Evolutionary conservation across 768 basidiomycete genomes (phyloP).

Genomic region (Suillus subluteus): DNA sequence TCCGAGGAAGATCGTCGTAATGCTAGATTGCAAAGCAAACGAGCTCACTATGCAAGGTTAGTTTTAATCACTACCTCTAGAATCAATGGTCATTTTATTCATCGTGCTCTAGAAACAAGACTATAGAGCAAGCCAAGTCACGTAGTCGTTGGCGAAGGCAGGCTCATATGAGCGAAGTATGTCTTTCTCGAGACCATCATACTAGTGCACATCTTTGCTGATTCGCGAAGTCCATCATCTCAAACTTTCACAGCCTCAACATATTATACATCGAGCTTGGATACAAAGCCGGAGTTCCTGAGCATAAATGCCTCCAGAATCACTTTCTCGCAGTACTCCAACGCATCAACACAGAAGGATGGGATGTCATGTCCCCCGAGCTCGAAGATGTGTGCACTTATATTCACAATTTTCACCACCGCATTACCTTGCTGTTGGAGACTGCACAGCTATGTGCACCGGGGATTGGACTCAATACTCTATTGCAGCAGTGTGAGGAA

Average conservation of each 20-base stretch:
- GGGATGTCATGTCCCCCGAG: not conserved
- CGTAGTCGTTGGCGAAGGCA: not conserved
- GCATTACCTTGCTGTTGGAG: not conserved
- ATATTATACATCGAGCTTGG: not conserved
- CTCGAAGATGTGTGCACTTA: not conserved
- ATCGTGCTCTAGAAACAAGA: not conserved
- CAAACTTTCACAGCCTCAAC: not conserved
- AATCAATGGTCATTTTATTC: not conserved
- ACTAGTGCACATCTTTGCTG: not conserved
- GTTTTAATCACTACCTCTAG: not conserved
- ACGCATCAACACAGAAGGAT: not conserved
- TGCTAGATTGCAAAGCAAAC: not conserved
- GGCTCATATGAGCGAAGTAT: not conserved
- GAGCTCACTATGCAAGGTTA: not conserved
- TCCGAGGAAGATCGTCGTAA: not conserved
- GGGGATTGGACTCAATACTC: too few species aligned
- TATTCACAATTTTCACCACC: not conserved
- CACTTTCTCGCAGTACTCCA: not conserved
- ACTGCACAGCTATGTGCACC: too few species aligned
- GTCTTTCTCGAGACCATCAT: not conserved
- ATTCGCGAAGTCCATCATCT: not conserved
- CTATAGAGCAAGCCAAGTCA: not conserved
- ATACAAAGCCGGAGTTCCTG: not conserved
- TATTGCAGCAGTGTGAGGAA: too few species aligned
- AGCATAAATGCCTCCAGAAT: not conserved